Evolutionary conservation across 768 basidiomycete genomes (phyloP), one percentile per base, ranked within the genome.

Genomic region (Lactarius pseudohatsudake): DNA sequence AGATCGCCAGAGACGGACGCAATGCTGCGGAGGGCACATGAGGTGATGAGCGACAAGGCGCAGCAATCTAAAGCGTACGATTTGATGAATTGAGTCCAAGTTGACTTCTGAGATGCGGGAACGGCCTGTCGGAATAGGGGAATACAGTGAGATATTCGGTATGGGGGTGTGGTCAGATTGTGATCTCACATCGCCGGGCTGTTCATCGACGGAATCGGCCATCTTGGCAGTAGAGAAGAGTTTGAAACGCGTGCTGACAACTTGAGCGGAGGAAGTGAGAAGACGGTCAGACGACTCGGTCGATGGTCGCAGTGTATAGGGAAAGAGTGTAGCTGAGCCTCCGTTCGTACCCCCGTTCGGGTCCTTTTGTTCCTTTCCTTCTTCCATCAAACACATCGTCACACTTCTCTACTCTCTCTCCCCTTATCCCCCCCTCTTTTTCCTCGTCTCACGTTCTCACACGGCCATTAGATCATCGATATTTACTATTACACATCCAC

Each of bases 11-110:
- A 91, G 74, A 96, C 86, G 40, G 89, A 88, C 38, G 93, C 89
- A 72, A 96, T 88, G 67, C 91, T 92, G 72, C 10, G 34, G 26
- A 43, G 40, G 4, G 18, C 11, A 63, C 1, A 36, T 41, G 50
- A 55, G 66, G 68, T 10, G 41, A n/a, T 68, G 62, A 66, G 62
- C 10, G 22, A 50, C 47, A 50, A n/a, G 38, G 20, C 54, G 63
- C 32, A 18, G 28, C 41, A 38, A 8, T 47, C 26, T 3, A 62
- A 41, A 56, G 82, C 88, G 61, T 72, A 94, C 92, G 90, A 87
- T 83, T 96, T 97, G 74, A 97, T 81, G 78, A 97, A 96, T 2
- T 88, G 87, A 0, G 89, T 83, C 95, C 95, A 97, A 77, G 88
- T 91, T 73, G 88, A 80, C 72, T 92, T 86, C 77, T 96, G 94